phyloP scores from a whole-genome alignment of 2,329 filamentous ascomycete genomes.

The Diaporthe amygdali region DNA sequence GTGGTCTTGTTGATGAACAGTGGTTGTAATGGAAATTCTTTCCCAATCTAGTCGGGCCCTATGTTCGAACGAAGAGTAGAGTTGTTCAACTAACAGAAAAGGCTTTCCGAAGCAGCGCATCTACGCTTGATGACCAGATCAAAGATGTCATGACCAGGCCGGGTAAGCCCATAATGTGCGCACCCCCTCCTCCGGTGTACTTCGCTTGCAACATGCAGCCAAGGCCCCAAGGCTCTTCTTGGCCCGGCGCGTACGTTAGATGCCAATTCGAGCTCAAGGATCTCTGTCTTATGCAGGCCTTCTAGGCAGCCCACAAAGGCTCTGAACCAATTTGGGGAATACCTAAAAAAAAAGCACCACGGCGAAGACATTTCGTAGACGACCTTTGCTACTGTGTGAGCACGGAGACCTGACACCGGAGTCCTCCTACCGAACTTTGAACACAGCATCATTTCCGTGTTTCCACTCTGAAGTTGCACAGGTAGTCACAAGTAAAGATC shows the following conservation, averaged over 20 bases:
- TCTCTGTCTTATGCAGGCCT: neutral
- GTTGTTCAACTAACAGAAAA: neutral
- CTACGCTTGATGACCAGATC: neutral
- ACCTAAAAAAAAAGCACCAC: neutral
- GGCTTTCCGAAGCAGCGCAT: neutral
- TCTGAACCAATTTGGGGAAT: neutral
- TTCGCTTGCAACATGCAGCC: neutral
- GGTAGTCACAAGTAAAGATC: neutral
- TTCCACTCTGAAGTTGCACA: neutral
- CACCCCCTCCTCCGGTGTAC: neutral
- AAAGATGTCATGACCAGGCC: neutral
- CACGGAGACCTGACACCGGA: neutral
- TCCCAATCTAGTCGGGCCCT: no score
- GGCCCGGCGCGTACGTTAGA: neutral
- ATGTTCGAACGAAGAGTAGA: neutral
- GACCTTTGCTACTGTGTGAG: neutral
- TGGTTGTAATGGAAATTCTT: no score
- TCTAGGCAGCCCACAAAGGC: no score
- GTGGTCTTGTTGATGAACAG: neutral
- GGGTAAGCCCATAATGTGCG: neutral
- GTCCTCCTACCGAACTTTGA: neutral
- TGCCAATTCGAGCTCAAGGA: neutral
- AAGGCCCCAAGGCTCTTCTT: neutral
- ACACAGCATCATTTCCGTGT: neutral
- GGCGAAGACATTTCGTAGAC: neutral